A percentile compares a stretch with the other conserved stretches of the same genome.
phyloP scores from a whole-genome alignment of 371 early-diverging fungal species.

The Chytridium lagenaria region DNA sequence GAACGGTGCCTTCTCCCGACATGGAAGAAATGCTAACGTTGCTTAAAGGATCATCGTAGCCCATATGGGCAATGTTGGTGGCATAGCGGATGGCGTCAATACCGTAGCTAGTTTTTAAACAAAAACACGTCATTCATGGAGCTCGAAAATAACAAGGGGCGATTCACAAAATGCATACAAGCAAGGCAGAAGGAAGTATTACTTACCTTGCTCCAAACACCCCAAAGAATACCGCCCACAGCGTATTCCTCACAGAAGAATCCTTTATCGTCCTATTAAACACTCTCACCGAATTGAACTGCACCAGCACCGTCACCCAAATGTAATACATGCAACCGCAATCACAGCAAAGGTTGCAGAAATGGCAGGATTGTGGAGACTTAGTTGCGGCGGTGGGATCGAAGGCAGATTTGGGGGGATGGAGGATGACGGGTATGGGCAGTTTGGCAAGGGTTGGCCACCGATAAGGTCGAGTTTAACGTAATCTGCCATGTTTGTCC shows the following conservation, averaged over 20 bases:
- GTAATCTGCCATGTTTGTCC: too few species aligned
- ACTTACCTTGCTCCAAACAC: conserved; percentile 27
- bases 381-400: not conserved
- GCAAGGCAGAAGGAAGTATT: too few species aligned
- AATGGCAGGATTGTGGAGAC: conserved; percentile 39
- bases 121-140: not conserved
- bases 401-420: conserved; percentile 22
- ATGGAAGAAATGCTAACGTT: not conserved
- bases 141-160: too few species aligned
- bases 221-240: conserved; percentile 37
- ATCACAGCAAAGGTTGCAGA: conserved; percentile 34
- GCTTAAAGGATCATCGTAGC: not conserved
- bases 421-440: conserved; percentile 39
- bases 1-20: conserved; percentile 32
- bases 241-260: conserved; percentile 34
- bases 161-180: too few species aligned
- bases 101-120: conserved; percentile 24
- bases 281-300: conserved; percentile 33
- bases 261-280: conserved; percentile 47
- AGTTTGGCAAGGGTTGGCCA: conserved; percentile 44
- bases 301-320: conserved; percentile 20
- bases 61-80: conserved; percentile 31
- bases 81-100: conserved; percentile 46
- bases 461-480: conserved; percentile 43
- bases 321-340: conserved; percentile 21